Evolutionary conservation across 2,329 filamentous ascomycete species (phyloP).

Genomic region (Talaromyces sp.): DNA sequence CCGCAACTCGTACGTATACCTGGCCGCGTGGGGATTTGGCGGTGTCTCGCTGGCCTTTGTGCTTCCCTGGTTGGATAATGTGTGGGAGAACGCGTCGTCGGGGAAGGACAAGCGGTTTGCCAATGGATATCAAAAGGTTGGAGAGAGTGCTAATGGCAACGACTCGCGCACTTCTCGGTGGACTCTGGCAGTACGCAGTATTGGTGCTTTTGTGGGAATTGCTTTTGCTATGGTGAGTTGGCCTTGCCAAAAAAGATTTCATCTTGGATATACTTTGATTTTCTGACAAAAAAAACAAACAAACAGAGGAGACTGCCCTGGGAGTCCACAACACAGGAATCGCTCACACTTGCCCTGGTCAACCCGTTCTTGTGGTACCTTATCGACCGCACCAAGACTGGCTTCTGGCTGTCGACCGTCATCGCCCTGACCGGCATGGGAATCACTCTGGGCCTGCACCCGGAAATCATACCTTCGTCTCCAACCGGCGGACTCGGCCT

Average conservation of each 20-base stretch:
- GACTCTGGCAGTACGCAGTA: conserved; percentile 66
- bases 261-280: conserved; percentile 13
- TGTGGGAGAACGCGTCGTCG: conserved; percentile 57
- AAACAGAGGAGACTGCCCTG: conserved; percentile 78
- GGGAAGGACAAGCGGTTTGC: conserved; percentile 8
- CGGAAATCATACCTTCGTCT: conserved; percentile 64
- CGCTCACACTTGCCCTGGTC: conserved; percentile 78
- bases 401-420: conserved; percentile 71
- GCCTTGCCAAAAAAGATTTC: neutral
- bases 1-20: conserved; percentile 59
- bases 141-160: conserved; percentile 12
- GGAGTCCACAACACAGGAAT: conserved; percentile 92
- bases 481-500: conserved; percentile 20
- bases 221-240: conserved; percentile 69
- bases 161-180: conserved; percentile 47
- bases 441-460: conserved; percentile 68
- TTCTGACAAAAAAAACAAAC: conserved; percentile 39
- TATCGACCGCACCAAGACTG: conserved; percentile 82
- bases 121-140: neutral
- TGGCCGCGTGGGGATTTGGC: conserved; percentile 75
- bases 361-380: conserved; percentile 96
- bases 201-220: conserved; percentile 69
- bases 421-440: conserved; percentile 72
- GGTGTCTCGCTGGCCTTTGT: conserved; percentile 74
- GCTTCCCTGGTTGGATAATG: conserved; percentile 75